Conservation (phyloP, 164 flowering plant genomes). For the Stephania cephalantha region DNA sequence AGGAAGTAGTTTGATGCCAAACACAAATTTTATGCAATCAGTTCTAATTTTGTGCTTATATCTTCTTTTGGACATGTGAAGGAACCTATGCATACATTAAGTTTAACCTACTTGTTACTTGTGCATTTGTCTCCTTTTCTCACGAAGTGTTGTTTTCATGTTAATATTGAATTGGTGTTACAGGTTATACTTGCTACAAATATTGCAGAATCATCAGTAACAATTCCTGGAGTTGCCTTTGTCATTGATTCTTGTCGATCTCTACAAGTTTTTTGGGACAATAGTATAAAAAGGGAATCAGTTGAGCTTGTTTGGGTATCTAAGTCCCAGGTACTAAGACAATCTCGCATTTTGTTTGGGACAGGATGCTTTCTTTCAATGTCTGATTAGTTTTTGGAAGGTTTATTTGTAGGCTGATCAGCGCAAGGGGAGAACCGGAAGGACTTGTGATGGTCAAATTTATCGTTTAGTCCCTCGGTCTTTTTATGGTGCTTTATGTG, state of each 20-base stretch:
- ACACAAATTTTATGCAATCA: neutral
- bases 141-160: neutral
- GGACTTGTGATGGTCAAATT: conserved; percentile 91
- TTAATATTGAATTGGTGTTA: conserved; percentile 10
- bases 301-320: conserved; percentile 91
- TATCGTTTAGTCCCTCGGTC: conserved; percentile 73
- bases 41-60: neutral
- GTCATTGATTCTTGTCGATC: conserved; percentile 96
- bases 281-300: conserved; percentile 46
- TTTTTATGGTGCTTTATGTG: conserved; percentile 52
- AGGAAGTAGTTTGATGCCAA: neutral
- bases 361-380: neutral
- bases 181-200: conserved; percentile 98
- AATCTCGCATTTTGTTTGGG: conserved; percentile 6
- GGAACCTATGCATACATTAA: neutral
- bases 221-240: conserved; percentile 93
- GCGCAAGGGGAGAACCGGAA: conserved; percentile 90
- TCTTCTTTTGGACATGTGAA: neutral
- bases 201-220: conserved; percentile 99
- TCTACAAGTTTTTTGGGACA: conserved; percentile 86
- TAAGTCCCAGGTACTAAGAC: conserved; percentile 74
- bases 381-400: conserved; percentile 5
- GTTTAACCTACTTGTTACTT: neutral
- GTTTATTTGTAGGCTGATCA: conserved; percentile 69
- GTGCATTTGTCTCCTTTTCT: neutral